Evolutionary conservation across 1,284 basidiomycete genomes (phyloP), one percentile per base, ranked within the genome.

Genomic region (Pholiota adiposa): DNA sequence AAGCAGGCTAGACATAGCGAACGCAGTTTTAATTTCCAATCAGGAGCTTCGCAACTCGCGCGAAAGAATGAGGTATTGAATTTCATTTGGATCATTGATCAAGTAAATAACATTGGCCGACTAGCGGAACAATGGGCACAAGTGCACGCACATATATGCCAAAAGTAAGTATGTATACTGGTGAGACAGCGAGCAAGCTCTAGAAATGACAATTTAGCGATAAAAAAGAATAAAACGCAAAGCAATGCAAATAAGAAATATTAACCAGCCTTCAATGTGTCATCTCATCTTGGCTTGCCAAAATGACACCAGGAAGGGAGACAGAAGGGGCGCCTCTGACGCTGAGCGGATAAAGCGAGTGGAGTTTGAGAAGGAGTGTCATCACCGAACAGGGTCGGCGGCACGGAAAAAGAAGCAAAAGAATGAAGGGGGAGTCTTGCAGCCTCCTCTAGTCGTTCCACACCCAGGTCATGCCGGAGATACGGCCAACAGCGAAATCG

Each of bases 401-500:
- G 52, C 14, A 18, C 33, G 40, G 14, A 25, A 59, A 36, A 18
- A 21, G 65, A 62, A 51, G 55, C 33, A 50, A 38, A 62, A 19
- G 12, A 31, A 54, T n/a, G 43, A 54, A 44, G 27, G 19, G 50
- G 55, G 53, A 60, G 12, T 54, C 38, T 31, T 14, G 52, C 1
- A 29, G 7, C 46, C 19, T 49, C 18, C 51, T 56, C 60, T 58
- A 54, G 70, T 72, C 77, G 62, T 74, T 65, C 77, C 79, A 83
- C 9, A 52, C 50, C 88, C 89, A 90, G 14, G 65, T 70, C 48
- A 88, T 74, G 51, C 69, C 70, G 40, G 52, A 50, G 64, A 90
- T 71, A 59, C 87, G 84, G 33, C 89, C 89, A n/a, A 79, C 44
- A 33, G 65, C 54, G 11, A 63, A 50, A 60, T 69, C 63, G 6